phyloP scores from a whole-genome alignment of 2,329 filamentous ascomycete genomes.

The Alternaria solani region DNA sequence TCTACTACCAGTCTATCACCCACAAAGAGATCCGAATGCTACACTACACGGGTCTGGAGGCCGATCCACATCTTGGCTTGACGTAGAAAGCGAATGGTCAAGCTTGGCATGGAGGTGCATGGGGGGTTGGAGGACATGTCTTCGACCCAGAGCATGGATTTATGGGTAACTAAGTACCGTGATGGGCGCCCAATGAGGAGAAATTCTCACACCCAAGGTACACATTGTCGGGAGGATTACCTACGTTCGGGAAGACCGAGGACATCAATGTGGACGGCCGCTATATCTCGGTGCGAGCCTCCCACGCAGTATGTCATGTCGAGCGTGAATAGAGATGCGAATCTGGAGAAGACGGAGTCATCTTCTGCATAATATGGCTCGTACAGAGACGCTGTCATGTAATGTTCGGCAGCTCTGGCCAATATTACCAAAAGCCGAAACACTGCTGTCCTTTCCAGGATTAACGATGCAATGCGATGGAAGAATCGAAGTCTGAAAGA shows the following conservation, averaged over 20 bases:
- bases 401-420: background rate
- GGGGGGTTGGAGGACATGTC: constrained; percentile 18
- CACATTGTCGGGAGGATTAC: constrained; percentile 17
- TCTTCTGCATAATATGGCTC: background rate
- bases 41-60: constrained; percentile 16
- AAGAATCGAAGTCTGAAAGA: background rate
- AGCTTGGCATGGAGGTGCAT: constrained; percentile 19
- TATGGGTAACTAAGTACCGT: constrained; percentile 34
- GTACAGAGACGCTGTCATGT: background rate
- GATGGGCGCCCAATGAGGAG: constrained; percentile 35
- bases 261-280: constrained; percentile 5
- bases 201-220: constrained; percentile 28
- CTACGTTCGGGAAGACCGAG: constrained; percentile 24
- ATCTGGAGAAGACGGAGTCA: background rate
- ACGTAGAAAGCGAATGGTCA: constrained; percentile 24
- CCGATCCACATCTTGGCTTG: constrained; percentile 26
- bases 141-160: constrained; percentile 13
- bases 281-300: background rate
- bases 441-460: background rate
- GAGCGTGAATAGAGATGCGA: background rate
- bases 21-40: constrained; percentile 11
- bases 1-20: constrained; percentile 9
- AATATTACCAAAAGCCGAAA: background rate
- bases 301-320: constrained; percentile 21
- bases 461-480: background rate